Conservation (phyloP, 2,329 filamentous ascomycete species). For the Graphium sp. region DNA sequence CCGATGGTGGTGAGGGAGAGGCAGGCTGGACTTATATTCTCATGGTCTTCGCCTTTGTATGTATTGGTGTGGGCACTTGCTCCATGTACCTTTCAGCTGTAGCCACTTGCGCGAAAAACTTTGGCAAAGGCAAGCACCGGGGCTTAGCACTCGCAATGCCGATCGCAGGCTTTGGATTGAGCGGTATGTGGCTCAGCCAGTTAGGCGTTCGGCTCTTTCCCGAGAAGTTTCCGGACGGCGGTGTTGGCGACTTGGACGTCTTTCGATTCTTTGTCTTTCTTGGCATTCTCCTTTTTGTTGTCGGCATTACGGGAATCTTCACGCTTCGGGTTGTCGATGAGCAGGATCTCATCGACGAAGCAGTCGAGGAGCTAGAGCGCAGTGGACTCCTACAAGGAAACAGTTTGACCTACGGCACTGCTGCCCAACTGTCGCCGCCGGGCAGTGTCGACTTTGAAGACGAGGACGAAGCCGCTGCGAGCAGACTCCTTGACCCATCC, state of each 20-base stretch:
- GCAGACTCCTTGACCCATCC: slow-evolving; percentile 16
- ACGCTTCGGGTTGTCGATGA: slow-evolving; percentile 68
- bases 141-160: slow-evolving; percentile 80
- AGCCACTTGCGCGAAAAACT: slow-evolving; percentile 97
- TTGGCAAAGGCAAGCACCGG: slow-evolving; percentile 73
- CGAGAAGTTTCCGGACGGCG: slow-evolving; percentile 48
- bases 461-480: slow-evolving; percentile 26
- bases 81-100: slow-evolving; percentile 81
- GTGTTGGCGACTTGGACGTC: slow-evolving; percentile 49
- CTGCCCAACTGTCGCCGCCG: no score
- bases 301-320: slow-evolving; percentile 60
- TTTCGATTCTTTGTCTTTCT: slow-evolving; percentile 83
- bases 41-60: slow-evolving; percentile 76
- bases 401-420: slow-evolving; percentile 40
- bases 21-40: slow-evolving; percentile 52
- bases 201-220: slow-evolving; percentile 64
- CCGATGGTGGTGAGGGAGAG: slow-evolving; percentile 16
- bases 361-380: slow-evolving; percentile 77
- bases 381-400: slow-evolving; percentile 69
- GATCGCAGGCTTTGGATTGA: slow-evolving; percentile 83
- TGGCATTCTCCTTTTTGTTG: slow-evolving; percentile 47
- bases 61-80: slow-evolving; percentile 69
- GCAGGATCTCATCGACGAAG: slow-evolving; percentile 74
- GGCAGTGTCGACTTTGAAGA: slow-evolving; percentile 22
- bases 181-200: slow-evolving; percentile 92